phyloP scores from a whole-genome alignment of 306 rosid genomes.

The Datisca glomerata region DNA sequence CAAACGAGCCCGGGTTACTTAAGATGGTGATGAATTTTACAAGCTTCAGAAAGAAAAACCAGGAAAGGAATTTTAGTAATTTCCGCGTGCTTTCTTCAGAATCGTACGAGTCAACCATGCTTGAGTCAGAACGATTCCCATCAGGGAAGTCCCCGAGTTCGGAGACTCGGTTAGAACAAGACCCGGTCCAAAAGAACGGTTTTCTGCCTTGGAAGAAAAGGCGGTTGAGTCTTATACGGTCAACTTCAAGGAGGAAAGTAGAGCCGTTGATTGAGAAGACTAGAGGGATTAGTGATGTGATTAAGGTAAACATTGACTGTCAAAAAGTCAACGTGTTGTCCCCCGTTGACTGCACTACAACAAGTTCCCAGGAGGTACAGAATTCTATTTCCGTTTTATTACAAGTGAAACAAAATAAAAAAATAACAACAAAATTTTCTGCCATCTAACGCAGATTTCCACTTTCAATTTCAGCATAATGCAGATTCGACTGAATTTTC shows the following conservation, averaged over 20 bases:
- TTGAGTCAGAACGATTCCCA: conserved; percentile 28
- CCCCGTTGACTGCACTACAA: background rate
- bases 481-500: conserved; percentile 3
- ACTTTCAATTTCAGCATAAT: conserved; percentile 20
- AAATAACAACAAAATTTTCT: too few species aligned
- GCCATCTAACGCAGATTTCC: too few species aligned
- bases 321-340: background rate
- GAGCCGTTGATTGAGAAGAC: conserved; percentile 15
- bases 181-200: conserved; percentile 15
- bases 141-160: background rate
- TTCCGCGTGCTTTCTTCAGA: conserved; percentile 13
- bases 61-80: conserved; percentile 10
- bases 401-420: too few species aligned
- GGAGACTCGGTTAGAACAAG: conserved; percentile 10
- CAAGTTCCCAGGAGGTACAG: background rate
- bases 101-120: conserved; percentile 19
- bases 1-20: conserved; percentile 13
- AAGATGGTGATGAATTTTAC: conserved; percentile 19
- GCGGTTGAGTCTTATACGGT: conserved; percentile 11
- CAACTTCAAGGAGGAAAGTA: conserved; percentile 13
- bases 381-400: too few species aligned
- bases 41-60: conserved; percentile 20
- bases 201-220: conserved; percentile 23
- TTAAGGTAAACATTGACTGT: background rate
- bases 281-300: background rate